These are phyloP conservation scores for Fusarium sp. DNA, from an alignment of 2,329 filamentous ascomycete genomes.

Conservation along the genomic window DNA sequence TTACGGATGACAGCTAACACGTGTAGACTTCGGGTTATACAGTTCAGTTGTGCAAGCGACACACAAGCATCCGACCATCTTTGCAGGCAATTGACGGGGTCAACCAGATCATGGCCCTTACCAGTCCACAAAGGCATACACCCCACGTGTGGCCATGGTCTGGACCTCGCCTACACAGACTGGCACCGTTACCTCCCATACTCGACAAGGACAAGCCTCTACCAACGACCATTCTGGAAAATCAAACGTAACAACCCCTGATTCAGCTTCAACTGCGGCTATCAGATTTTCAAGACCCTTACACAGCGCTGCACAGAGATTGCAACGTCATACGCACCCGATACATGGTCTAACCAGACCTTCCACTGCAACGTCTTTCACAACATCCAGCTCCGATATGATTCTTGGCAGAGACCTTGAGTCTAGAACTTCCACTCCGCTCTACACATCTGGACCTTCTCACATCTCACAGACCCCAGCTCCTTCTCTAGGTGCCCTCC, in stretches of 20 bases:
- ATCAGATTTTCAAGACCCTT: constrained; percentile 19
- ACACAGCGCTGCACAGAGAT: constrained; percentile 8
- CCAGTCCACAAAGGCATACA: constrained; percentile 37
- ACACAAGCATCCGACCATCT: constrained; percentile 84
- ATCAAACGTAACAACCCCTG: constrained; percentile 19
- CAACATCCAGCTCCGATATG: constrained; percentile 41
- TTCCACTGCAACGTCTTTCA: constrained; percentile 34
- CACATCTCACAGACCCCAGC: constrained; percentile 35
- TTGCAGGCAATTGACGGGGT: constrained; percentile 64
- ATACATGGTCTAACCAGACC: constrained; percentile 24
- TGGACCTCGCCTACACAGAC: constrained; percentile 48
- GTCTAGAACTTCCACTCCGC: constrained; percentile 14
- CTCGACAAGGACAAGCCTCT: constrained; percentile 12
- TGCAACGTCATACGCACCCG: constrained; percentile 6
- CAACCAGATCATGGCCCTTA: constrained; percentile 46
- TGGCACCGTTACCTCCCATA: constrained; percentile 1
- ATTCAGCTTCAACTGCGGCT: constrained; percentile 7
- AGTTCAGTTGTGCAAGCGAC: constrained; percentile 87
- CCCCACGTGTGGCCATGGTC: constrained; percentile 55
- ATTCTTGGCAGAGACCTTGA: constrained; percentile 22
- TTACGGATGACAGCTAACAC: neutral
- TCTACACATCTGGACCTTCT: constrained; percentile 11
- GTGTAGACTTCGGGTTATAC: constrained; percentile 78
- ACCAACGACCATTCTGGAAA: constrained; percentile 8
- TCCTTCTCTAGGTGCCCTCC: constrained; percentile 11